phyloP scores from a whole-genome alignment of 2,329 filamentous ascomycete species.

The Stachybotrys echinatus region DNA sequence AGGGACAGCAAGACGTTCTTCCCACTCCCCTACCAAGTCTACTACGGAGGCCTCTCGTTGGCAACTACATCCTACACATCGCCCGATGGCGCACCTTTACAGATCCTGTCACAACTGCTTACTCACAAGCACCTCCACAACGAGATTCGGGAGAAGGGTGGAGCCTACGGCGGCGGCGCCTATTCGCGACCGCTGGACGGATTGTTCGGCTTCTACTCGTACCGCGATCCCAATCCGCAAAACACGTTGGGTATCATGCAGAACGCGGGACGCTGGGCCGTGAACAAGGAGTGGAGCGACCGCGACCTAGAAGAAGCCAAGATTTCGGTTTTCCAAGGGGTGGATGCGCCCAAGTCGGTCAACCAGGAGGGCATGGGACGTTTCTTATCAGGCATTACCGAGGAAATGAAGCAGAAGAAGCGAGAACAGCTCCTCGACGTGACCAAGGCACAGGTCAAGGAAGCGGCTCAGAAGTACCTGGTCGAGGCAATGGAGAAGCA shows the following conservation, averaged over 20 bases:
- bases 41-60: conserved; percentile 80
- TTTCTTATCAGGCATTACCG: conserved; percentile 79
- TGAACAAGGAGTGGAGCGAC: conserved; percentile 73
- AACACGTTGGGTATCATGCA: conserved; percentile 84
- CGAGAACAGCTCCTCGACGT: conserved; percentile 85
- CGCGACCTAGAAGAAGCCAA: conserved; percentile 94
- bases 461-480: conserved; percentile 77
- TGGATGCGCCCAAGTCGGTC: conserved; percentile 85
- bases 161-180: conserved; percentile 90
- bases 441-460: conserved; percentile 69
- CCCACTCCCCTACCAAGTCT: conserved; percentile 93
- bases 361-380: conserved; percentile 81
- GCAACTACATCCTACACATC: conserved; percentile 81
- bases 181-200: conserved; percentile 76
- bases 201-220: conserved; percentile 91
- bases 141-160: conserved; percentile 95
- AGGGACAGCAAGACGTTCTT: conserved; percentile 75
- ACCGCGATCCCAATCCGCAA: conserved; percentile 90
- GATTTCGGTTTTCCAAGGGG: conserved; percentile 83
- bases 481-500: conserved; percentile 59
- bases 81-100: conserved; percentile 69
- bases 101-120: conserved; percentile 83
- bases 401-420: conserved; percentile 83
- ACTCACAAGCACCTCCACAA: conserved; percentile 97
- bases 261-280: conserved; percentile 76